Evolutionary conservation across 441 rosid species (phyloP).

Genomic region (Erysimum pusillum): DNA sequence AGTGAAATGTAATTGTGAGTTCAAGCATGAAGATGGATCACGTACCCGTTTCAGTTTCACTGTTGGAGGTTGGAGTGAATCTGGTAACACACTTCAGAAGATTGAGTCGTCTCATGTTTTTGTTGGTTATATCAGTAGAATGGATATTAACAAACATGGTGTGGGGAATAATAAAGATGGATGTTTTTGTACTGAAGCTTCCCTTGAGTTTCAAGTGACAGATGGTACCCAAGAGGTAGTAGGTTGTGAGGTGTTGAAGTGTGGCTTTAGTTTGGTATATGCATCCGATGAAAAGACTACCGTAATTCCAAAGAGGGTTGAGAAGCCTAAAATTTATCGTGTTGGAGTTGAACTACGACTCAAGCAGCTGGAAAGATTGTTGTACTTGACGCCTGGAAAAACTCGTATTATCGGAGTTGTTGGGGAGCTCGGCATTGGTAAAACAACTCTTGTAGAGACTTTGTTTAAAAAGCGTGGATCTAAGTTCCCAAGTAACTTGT

Average conservation of each 20-base stretch:
- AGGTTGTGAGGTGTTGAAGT: not conserved
- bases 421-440: not conserved
- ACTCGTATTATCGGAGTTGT: too few relatives aligned
- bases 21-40: not conserved
- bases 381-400: too few relatives aligned
- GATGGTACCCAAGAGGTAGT: not conserved
- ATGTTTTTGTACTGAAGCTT: not conserved
- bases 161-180: not conserved
- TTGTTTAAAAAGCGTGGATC: too few relatives aligned
- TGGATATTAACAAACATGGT: not conserved
- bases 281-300: not conserved
- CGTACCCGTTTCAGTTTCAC: not conserved
- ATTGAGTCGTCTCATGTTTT: constrained; percentile 9
- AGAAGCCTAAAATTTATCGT: too few relatives aligned
- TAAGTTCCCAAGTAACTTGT: too few relatives aligned
- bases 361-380: too few relatives aligned
- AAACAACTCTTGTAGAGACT: not conserved
- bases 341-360: too few relatives aligned
- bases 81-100: not conserved
- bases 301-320: too few relatives aligned
- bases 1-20: not conserved
- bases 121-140: not conserved
- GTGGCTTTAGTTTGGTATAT: constrained; percentile 16
- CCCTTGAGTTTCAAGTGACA: not conserved
- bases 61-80: not conserved